Base-by-base conservation (phyloP, 2,329 filamentous ascomycete genomes). In the Fusarium chuoi region DNA sequence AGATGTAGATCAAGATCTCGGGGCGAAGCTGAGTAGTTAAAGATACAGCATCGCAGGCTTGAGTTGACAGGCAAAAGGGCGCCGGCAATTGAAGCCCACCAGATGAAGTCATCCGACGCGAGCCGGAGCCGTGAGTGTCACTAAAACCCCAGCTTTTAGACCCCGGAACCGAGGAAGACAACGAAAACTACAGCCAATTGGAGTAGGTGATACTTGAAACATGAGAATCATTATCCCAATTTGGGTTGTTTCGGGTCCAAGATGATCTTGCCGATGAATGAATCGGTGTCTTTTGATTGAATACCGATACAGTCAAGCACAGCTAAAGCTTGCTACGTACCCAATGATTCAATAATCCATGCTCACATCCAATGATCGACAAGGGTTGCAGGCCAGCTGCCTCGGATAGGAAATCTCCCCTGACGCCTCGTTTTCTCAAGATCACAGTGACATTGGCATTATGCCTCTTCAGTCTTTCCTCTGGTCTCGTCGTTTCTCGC, bases 61-160 rank as follows among this genome's bases (percentile, higher is more conserved):
- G 54, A 55, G 70, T 57, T 58, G 62, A 71, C 62, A 62, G 56
- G 33, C 36, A 41, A 68, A 68, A 70, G 60, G 69, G 70, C 62
- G 64, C 63, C 74, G 75, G 74, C 69, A 77, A 72, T 75, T 62
- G 57, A 70, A 70, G 66, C 70, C 75, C 68, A 70, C 63, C 48
- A 57, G 62, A 77, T 77, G 75, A 76, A 79, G 78, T 78, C 78
- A 80, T 79, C 78, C 78, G 78, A 78, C 65, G 76, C 57, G 78
- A 79, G 71, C 78, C 78, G 78, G 70, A 73, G 66, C 73, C 76
- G 73, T 63, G 24, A 39, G 58, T 64, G 42, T 68, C 62, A 65
- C 55, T 68, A 66, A 52, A 72, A 73, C 76, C 70, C 74, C 76
- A 78, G 73, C 67, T 78, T 76, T 78, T 68, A 28, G 51, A 62